These are phyloP conservation scores for Haberlea rhodopensis DNA, from an alignment of 257 asterid species.

Conservation along the genomic window DNA sequence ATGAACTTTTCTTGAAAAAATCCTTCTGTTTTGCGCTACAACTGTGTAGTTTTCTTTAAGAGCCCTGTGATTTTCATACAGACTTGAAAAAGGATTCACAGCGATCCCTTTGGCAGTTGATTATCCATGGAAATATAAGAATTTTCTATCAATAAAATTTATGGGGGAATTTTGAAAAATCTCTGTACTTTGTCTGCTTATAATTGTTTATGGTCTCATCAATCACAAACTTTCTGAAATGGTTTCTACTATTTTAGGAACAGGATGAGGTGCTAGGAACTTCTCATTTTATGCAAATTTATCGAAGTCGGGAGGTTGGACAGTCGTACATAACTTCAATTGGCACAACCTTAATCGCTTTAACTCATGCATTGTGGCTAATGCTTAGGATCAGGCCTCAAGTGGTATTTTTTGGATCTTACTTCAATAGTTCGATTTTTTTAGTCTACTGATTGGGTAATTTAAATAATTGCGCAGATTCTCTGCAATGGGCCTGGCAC, in stretches of 20 bases:
- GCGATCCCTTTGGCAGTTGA: background rate
- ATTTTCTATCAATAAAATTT: no score
- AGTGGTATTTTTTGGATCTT: slow-evolving; percentile 41
- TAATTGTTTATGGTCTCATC: background rate
- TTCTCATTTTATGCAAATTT: slow-evolving; percentile 74
- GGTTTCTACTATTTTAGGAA: slow-evolving; percentile 44
- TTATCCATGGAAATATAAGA: no score
- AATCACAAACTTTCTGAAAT: slow-evolving; percentile 19
- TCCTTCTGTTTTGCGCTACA: background rate
- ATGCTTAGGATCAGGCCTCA: slow-evolving; percentile 88
- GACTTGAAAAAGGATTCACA: background rate
- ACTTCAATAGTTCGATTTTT: background rate
- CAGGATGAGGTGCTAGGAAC: slow-evolving; percentile 39
- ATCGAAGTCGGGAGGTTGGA: slow-evolving; percentile 94
- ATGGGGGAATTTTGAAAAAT: slow-evolving; percentile 5
- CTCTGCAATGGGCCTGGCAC: slow-evolving; percentile 98
- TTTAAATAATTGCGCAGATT: slow-evolving; percentile 42
- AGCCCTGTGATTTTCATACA: background rate
- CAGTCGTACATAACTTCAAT: slow-evolving; percentile 87
- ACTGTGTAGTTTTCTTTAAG: background rate
- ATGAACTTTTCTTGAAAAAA: background rate
- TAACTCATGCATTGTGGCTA: slow-evolving; percentile 80
- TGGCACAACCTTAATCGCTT: slow-evolving; percentile 79
- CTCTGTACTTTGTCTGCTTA: slow-evolving; percentile 22
- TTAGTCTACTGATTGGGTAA: slow-evolving; percentile 9